Evolutionary conservation across 805 yeast species (phyloP).

Genomic region (Metschnikowia colocasiae): DNA sequence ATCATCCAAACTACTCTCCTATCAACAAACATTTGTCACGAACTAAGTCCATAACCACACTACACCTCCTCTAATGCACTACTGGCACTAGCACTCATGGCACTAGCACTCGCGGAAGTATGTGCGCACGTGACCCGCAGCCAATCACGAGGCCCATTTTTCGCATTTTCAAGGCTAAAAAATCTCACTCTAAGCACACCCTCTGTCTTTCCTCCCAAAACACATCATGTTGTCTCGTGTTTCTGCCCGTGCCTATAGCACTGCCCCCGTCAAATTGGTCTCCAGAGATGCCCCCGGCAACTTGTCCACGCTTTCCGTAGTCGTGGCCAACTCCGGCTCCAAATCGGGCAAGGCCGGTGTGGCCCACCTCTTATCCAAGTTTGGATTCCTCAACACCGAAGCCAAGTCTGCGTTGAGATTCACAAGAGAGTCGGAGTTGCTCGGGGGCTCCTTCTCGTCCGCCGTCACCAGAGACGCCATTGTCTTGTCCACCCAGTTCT

Average conservation of each 20-base stretch:
- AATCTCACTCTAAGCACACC: background rate
- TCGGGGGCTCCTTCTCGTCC: slow-evolving; percentile 78
- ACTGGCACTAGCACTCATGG: too few relatives aligned
- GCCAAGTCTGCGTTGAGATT: slow-evolving; percentile 86
- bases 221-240: slow-evolving; percentile 39
- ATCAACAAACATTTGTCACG: too few relatives aligned
- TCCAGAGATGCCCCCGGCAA: slow-evolving; percentile 60
- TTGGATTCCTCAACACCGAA: slow-evolving; percentile 77
- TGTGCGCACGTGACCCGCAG: slow-evolving; percentile 20
- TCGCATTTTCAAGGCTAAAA: slow-evolving; percentile 12
- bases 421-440: slow-evolving; percentile 89
- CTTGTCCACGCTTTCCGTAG: slow-evolving; percentile 73
- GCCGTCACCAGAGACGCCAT: slow-evolving; percentile 79
- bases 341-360: slow-evolving; percentile 72
- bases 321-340: slow-evolving; percentile 80
- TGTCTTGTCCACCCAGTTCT: slow-evolving; percentile 74
- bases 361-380: slow-evolving; percentile 80
- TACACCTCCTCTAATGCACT: too few relatives aligned
- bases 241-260: slow-evolving; percentile 41
- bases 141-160: slow-evolving; percentile 21
- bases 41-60: too few relatives aligned
- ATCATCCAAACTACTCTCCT: too few relatives aligned
- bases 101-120: too few relatives aligned
- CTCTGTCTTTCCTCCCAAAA: background rate
- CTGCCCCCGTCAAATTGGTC: slow-evolving; percentile 45